phyloP scores from a whole-genome alignment of 2,329 filamentous ascomycete species.

The Chaetomiaceae sp. region DNA sequence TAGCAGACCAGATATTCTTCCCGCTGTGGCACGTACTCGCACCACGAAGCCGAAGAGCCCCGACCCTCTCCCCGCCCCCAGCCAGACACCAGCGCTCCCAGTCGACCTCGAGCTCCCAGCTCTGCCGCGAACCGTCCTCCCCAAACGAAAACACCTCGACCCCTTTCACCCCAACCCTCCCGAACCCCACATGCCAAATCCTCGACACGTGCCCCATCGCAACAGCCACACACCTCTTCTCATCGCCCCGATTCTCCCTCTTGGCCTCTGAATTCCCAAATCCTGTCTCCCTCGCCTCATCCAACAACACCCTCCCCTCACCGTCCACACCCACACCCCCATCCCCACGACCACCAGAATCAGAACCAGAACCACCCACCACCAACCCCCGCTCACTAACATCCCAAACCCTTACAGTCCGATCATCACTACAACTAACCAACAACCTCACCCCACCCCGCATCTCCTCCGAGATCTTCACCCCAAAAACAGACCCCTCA shows the following conservation, averaged over 20 bases:
- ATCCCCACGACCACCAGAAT: slow-evolving; percentile 25
- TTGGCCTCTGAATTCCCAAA: slow-evolving; percentile 45
- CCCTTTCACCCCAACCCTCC: not conserved
- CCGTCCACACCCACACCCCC: slow-evolving; percentile 27
- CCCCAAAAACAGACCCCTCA: slow-evolving; percentile 90
- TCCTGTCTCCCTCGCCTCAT: slow-evolving; percentile 53
- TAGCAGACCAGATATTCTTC: slow-evolving; percentile 86
- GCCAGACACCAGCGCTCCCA: not conserved
- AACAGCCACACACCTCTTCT: slow-evolving; percentile 53
- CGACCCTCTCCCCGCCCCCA: slow-evolving; percentile 13
- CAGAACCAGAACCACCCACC: slow-evolving; percentile 25
- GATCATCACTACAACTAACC: slow-evolving; percentile 90
- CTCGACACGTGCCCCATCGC: slow-evolving; percentile 83
- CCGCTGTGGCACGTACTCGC: slow-evolving; percentile 67
- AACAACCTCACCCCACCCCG: slow-evolving; percentile 55
- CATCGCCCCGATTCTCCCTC: slow-evolving; percentile 27
- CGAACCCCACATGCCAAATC: slow-evolving; percentile 81
- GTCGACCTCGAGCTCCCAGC: slow-evolving; percentile 56
- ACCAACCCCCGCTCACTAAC: slow-evolving; percentile 48
- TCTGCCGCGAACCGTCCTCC: slow-evolving; percentile 73
- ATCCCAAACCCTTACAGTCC: slow-evolving; percentile 85
- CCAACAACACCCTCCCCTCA: slow-evolving; percentile 18
- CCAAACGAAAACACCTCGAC: slow-evolving; percentile 64
- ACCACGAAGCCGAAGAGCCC: slow-evolving; percentile 46
- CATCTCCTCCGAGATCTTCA: slow-evolving; percentile 65